Conservation (phyloP, 2,329 filamentous ascomycete species). For the Venturia asperata region DNA sequence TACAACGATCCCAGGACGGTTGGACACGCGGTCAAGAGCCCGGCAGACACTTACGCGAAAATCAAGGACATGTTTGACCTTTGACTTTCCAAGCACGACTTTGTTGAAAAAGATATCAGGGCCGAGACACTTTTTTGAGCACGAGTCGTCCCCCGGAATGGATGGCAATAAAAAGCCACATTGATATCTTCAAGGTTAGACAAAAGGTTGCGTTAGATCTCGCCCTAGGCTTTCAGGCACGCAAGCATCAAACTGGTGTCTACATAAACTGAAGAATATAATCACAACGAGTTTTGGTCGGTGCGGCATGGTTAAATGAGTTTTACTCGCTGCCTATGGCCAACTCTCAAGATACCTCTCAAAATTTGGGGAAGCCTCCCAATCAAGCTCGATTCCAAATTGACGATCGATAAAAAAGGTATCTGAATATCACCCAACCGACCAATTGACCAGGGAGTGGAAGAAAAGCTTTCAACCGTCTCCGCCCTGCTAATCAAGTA, state of each 20-base stretch:
- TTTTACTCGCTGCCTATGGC: too few species aligned
- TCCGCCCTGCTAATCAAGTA: not conserved
- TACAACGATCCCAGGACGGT: conserved; percentile 73
- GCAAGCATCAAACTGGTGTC: not conserved
- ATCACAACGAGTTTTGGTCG: not conserved
- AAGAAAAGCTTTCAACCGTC: not conserved
- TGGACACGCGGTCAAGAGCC: conserved; percentile 74
- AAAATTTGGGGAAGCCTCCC: not conserved
- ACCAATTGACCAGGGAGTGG: not conserved
- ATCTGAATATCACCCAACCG: not conserved
- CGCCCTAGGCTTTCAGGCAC: not conserved
- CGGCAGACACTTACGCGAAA: conserved; percentile 73
- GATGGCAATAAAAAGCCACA: not conserved
- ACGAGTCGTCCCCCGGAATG: not conserved
- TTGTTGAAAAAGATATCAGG: not conserved
- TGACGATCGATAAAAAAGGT: not conserved
- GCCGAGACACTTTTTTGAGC: not conserved
- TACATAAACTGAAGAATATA: not conserved
- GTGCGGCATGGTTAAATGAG: too few species aligned
- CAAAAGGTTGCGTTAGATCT: not conserved
- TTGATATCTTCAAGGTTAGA: not conserved
- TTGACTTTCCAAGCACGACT: not conserved
- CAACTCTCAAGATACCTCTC: not conserved
- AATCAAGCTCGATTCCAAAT: not conserved
- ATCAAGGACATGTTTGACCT: conserved; percentile 68